Percentiles rank a stretch among this genome's conserved stretches.
These are phyloP conservation scores for Neurospora sp. DNA, from an alignment of 495 filamentous ascomycete species.

Conservation along the genomic window DNA sequence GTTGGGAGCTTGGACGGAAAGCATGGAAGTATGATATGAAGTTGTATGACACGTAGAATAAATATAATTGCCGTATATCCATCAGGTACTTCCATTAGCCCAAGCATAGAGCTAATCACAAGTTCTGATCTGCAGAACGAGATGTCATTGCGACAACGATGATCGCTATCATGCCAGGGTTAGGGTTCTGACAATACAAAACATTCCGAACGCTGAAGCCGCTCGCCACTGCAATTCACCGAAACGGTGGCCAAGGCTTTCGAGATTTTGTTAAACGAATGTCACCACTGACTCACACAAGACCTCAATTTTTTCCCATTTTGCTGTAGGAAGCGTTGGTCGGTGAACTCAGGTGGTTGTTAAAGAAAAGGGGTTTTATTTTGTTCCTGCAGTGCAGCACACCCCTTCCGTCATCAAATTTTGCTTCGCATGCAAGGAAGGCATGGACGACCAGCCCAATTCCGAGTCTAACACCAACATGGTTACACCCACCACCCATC, in stretches of 20 bases:
- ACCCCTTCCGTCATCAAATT: neutral
- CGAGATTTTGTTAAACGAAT: neutral
- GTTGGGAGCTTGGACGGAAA: neutral
- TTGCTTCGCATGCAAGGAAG: neutral
- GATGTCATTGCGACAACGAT: neutral
- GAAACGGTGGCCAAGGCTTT: neutral
- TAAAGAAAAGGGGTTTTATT: neutral
- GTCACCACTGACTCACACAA: neutral
- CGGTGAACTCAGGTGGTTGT: neutral
- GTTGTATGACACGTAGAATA: neutral
- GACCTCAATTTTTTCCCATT: neutral
- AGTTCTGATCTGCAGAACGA: neutral
- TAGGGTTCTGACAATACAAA: neutral
- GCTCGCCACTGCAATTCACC: neutral
- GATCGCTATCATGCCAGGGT: neutral
- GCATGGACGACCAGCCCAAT: neutral
- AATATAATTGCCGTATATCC: neutral
- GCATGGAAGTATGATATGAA: neutral
- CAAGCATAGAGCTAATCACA: neutral
- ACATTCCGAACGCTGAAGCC: neutral
- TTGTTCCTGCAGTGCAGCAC: neutral
- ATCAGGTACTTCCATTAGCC: neutral
- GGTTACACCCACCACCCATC: slow-evolving; percentile 13
- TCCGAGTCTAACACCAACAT: neutral
- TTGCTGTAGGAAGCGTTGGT: neutral